phyloP scores from a whole-genome alignment of 1,139 yeast genomes.

The Scheffersomyces parashehatae region DNA sequence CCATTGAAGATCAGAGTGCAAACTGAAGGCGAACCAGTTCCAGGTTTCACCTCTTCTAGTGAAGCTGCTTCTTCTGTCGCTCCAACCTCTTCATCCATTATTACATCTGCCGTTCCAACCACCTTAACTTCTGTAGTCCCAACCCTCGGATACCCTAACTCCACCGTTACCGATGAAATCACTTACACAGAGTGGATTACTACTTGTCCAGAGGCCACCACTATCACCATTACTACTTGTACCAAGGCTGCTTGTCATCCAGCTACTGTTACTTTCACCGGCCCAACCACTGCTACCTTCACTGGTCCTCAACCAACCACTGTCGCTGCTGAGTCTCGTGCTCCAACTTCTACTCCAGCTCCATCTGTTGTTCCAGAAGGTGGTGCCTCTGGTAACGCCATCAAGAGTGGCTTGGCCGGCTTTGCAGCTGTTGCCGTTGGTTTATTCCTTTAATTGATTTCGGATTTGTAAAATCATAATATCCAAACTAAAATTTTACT shows the following conservation, averaged over 20 bases:
- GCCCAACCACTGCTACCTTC: conserved; percentile 15
- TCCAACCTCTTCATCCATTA: conserved; percentile 4
- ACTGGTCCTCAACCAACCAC: conserved; percentile 35
- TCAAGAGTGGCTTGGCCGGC: conserved; percentile 14
- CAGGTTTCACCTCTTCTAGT: conserved; percentile 1
- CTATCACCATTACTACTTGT: conserved; percentile 17
- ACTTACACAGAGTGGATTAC: conserved; percentile 20
- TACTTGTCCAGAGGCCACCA: conserved; percentile 19
- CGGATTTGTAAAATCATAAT: neutral
- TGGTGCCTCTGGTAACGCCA: conserved; percentile 9
- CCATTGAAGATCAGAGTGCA: conserved; percentile 19
- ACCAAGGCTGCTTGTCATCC: conserved; percentile 12
- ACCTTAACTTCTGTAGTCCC: too few relatives aligned
- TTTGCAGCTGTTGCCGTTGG: conserved; percentile 16
- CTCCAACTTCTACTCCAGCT: conserved; percentile 1
- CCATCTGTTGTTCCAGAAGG: neutral
- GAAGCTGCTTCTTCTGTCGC: conserved; percentile 10
- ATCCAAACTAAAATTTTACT: too few relatives aligned
- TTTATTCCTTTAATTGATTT: conserved; percentile 3
- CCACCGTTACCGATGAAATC: conserved; percentile 14
- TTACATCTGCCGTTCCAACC: conserved; percentile 5
- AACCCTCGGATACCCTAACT: conserved; percentile 3
- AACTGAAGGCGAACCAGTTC: conserved; percentile 1
- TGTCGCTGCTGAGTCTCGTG: conserved; percentile 10
- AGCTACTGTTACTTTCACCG: conserved; percentile 11